These are phyloP conservation scores for Epichloe amarillans DNA, from an alignment of 2,329 filamentous ascomycete genomes.

Conservation along the genomic window DNA sequence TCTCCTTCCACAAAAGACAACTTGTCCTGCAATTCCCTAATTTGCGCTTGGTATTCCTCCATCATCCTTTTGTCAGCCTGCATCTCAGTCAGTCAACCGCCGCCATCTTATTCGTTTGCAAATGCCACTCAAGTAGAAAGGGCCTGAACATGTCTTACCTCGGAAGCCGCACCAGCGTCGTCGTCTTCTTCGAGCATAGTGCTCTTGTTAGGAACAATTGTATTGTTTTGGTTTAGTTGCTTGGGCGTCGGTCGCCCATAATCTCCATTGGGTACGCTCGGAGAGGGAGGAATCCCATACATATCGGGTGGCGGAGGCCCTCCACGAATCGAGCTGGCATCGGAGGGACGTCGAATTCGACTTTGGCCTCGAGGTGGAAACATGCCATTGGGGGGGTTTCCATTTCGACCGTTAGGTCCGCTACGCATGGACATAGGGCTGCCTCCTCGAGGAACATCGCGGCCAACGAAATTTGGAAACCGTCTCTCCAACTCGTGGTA, in stretches of 20 bases:
- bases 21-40: slow-evolving; percentile 61
- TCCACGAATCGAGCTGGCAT: slow-evolving; percentile 47
- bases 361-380: slow-evolving; percentile 39
- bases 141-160: slow-evolving; percentile 21
- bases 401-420: slow-evolving; percentile 44
- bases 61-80: slow-evolving; percentile 60
- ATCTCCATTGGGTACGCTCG: slow-evolving; percentile 45
- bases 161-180: slow-evolving; percentile 32
- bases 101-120: neutral
- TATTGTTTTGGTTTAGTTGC: slow-evolving; percentile 79
- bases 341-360: slow-evolving; percentile 43
- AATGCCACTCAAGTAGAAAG: neutral
- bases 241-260: slow-evolving; percentile 71
- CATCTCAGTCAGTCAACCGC: slow-evolving; percentile 8
- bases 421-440: slow-evolving; percentile 54
- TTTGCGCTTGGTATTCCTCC: slow-evolving; percentile 67
- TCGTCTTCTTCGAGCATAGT: slow-evolving; percentile 96
- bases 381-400: slow-evolving; percentile 41
- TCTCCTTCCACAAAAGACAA: slow-evolving; percentile 57
- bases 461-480: slow-evolving; percentile 66
- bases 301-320: slow-evolving; percentile 26
- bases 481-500: slow-evolving; percentile 88
- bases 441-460: slow-evolving; percentile 53
- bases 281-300: slow-evolving; percentile 47
- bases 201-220: slow-evolving; percentile 93